Percentiles rank a stretch among this genome's conserved stretches.
These are phyloP conservation scores for Pyrus communis DNA, from an alignment of 306 rosid species.

Conservation along the genomic window DNA sequence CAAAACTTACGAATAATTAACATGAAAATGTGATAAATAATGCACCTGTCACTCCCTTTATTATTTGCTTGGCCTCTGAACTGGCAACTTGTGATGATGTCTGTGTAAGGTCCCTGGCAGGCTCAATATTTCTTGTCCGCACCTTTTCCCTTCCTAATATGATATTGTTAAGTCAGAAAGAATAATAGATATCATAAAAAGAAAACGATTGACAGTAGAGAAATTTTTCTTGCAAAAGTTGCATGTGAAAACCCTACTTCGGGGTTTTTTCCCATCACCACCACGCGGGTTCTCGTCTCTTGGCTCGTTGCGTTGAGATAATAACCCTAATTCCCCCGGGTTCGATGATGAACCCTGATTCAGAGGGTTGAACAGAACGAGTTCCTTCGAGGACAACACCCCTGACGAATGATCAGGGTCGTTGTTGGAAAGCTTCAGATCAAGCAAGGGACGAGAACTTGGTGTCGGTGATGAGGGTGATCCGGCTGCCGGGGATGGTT, in stretches of 20 bases:
- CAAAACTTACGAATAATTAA: too few relatives aligned
- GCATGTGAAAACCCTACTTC: conserved; percentile 44
- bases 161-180: too few relatives aligned
- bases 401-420: neutral
- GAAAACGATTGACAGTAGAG: neutral
- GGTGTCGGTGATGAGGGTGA: neutral
- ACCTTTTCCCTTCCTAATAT: too few relatives aligned
- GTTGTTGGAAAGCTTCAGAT: conserved; percentile 28
- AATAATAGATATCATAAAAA: too few relatives aligned
- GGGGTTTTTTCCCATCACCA: neutral
- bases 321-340: neutral
- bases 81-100: too few relatives aligned
- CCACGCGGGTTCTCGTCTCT: neutral
- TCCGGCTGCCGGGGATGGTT: neutral
- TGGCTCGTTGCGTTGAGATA: neutral
- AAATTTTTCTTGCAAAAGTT: conserved; percentile 60
- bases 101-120: too few relatives aligned
- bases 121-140: too few relatives aligned
- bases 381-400: conserved; percentile 7
- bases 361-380: conserved; percentile 22
- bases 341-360: neutral
- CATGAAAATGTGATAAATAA: too few relatives aligned
- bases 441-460: conserved; percentile 18
- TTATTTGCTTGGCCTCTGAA: too few relatives aligned
- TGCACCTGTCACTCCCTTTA: too few relatives aligned